Percentiles rank a stretch among this genome's conserved stretches.
Evolutionary conservation across 805 yeast species (phyloP).

Genomic region (Candida hungchunana): DNA sequence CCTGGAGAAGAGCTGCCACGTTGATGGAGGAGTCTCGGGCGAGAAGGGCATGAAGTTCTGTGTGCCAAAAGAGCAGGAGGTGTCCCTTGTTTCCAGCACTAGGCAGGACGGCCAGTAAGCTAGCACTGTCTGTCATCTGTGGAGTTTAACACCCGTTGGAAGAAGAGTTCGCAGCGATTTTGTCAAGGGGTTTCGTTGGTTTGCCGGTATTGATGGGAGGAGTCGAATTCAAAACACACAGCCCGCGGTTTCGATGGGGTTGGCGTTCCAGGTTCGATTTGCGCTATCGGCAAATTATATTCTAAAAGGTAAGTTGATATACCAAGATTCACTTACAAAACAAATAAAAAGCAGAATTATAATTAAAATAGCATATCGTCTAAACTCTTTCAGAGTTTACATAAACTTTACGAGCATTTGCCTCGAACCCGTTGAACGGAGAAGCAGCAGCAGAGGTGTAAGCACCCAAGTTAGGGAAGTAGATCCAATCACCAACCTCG

Average conservation of each 20-base stretch:
- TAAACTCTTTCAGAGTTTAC: conserved; percentile 41
- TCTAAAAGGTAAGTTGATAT: too few relatives aligned
- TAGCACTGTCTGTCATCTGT: conserved; percentile 2
- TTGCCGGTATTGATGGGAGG: too few relatives aligned
- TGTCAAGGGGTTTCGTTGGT: too few relatives aligned
- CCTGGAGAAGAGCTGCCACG: conserved; percentile 5
- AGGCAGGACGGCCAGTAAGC: conserved; percentile 2
- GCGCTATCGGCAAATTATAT: too few relatives aligned
- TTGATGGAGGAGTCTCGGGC: conserved; percentile 3
- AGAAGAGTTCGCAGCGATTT: too few relatives aligned
- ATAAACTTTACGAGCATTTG: conserved; percentile 55
- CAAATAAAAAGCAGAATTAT: too few relatives aligned
- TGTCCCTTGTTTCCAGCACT: conserved; percentile 7
- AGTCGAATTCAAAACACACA: too few relatives aligned
- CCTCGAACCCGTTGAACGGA: conserved; percentile 82
- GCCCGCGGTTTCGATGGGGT: too few relatives aligned
- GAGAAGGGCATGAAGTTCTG: conserved; percentile 8
- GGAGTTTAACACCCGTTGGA: neutral
- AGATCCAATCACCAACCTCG: conserved; percentile 88
- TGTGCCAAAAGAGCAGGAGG: conserved; percentile 9
- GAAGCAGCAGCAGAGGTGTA: conserved; percentile 93
- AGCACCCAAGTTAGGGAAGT: conserved; percentile 81
- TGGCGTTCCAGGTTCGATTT: too few relatives aligned
- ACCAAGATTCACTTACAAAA: too few relatives aligned
- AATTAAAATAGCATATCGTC: too few relatives aligned